These are phyloP conservation scores for Fragaria nilgerrensis DNA, from an alignment of 306 rosid species.

Conservation along the genomic window DNA sequence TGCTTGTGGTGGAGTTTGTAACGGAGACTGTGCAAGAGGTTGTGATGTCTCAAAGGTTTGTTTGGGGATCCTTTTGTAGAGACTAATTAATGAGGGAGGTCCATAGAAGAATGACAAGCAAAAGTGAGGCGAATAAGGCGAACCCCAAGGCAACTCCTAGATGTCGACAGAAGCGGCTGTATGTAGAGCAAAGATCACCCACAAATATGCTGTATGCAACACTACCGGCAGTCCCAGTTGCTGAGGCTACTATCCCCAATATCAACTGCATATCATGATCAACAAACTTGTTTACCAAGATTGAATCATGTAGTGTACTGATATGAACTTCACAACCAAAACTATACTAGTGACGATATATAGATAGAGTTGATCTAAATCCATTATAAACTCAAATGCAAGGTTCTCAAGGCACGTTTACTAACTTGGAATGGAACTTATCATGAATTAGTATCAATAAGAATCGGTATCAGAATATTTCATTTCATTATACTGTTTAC, in stretches of 20 bases:
- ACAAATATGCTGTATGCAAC: not conserved
- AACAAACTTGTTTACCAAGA: not conserved
- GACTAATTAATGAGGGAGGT: slow-evolving; percentile 2
- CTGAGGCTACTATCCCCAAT: slow-evolving; percentile 5
- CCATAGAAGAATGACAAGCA: slow-evolving; percentile 12
- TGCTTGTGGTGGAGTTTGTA: not conserved
- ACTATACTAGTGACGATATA: not conserved
- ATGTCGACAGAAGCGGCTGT: slow-evolving; percentile 7
- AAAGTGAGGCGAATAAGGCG: not conserved
- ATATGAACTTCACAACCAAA: not conserved
- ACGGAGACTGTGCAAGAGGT: not conserved
- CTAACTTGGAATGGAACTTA: too few species aligned
- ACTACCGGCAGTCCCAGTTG: slow-evolving; percentile 1
- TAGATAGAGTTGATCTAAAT: too few species aligned
- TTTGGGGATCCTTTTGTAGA: slow-evolving; percentile 12
- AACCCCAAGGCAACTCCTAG: not conserved
- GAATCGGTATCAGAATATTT: too few species aligned
- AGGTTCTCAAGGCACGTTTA: too few species aligned
- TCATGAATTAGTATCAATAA: too few species aligned
- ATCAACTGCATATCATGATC: not conserved
- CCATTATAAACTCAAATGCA: too few species aligned
- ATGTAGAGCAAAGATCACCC: not conserved
- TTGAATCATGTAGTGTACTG: not conserved
- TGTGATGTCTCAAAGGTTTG: not conserved
- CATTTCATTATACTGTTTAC: too few species aligned